Conservation (phyloP, 768 basidiomycete genomes). For the Pleurotus platypus region DNA sequence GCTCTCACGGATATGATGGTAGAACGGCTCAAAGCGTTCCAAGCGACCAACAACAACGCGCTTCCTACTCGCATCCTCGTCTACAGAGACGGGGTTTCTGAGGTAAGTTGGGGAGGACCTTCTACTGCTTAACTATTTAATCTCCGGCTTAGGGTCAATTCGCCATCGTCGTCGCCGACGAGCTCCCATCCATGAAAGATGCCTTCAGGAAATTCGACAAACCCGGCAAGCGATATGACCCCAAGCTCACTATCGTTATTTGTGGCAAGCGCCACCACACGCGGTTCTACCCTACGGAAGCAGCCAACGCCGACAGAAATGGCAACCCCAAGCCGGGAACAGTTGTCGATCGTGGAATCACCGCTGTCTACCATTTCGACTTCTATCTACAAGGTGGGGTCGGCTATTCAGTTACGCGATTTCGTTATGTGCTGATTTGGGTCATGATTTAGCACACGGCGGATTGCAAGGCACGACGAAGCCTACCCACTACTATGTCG, state of each 20-base stretch:
- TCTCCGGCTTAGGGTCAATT: constrained; percentile 63
- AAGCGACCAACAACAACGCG: constrained; percentile 34
- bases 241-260: constrained; percentile 67
- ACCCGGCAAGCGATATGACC: constrained; percentile 37
- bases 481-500: constrained; percentile 78
- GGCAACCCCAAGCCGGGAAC: constrained; percentile 79
- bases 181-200: constrained; percentile 59
- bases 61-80: constrained; percentile 69
- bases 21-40: constrained; percentile 58
- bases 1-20: constrained; percentile 62
- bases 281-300: constrained; percentile 62
- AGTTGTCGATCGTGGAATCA: constrained; percentile 79
- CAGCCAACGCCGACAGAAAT: constrained; percentile 49
- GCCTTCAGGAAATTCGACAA: constrained; percentile 53
- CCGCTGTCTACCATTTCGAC: constrained; percentile 60
- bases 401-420: not conserved
- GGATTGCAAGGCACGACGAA: constrained; percentile 72
- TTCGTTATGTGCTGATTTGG: not conserved
- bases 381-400: constrained; percentile 62
- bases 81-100: constrained; percentile 82
- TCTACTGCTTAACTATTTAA: constrained; percentile 11
- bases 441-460: constrained; percentile 49
- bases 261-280: constrained; percentile 60
- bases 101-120: constrained; percentile 35
- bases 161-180: constrained; percentile 53